Evolutionary conservation across 768 basidiomycete genomes (phyloP).

Genomic region (Leccinum olivaceopallidum): DNA sequence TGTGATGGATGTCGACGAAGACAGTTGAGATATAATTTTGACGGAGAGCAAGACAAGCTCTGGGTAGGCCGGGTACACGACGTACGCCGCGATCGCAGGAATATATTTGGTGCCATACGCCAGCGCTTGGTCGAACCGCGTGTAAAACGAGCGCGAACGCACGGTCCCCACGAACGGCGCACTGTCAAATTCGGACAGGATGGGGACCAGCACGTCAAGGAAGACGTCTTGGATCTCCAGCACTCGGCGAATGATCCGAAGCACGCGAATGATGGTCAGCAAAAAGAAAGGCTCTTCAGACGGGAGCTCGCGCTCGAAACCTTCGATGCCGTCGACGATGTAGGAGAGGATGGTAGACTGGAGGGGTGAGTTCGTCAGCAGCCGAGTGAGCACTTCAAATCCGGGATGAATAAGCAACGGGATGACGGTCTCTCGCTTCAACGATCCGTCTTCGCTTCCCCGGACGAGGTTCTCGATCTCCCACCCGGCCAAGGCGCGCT

Average conservation of each 20-base stretch:
- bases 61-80: constrained; percentile 63
- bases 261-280: constrained; percentile 73
- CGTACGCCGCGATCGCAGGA: constrained; percentile 81
- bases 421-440: constrained; percentile 53
- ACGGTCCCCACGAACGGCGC: constrained; percentile 52
- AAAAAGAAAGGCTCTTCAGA: constrained; percentile 72
- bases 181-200: constrained; percentile 68
- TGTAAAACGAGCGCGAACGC: constrained; percentile 69
- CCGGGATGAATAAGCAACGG: constrained; percentile 78
- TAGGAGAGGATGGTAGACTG: constrained; percentile 77
- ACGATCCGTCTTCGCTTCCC: constrained; percentile 50
- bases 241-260: constrained; percentile 79
- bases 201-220: constrained; percentile 82
- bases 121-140: constrained; percentile 71
- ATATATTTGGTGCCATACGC: constrained; percentile 70
- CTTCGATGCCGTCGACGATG: constrained; percentile 76
- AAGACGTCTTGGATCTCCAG: constrained; percentile 89
- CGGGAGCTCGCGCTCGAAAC: constrained; percentile 69
- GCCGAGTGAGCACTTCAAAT: constrained; percentile 78
- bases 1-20: constrained; percentile 64
- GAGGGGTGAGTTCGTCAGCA: constrained; percentile 71
- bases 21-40: constrained; percentile 71
- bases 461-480: constrained; percentile 73
- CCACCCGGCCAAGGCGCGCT: constrained; percentile 77
- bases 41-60: constrained; percentile 77